Base-by-base conservation (phyloP, 2,329 filamentous ascomycete genomes). In the Fusarium sp. region DNA sequence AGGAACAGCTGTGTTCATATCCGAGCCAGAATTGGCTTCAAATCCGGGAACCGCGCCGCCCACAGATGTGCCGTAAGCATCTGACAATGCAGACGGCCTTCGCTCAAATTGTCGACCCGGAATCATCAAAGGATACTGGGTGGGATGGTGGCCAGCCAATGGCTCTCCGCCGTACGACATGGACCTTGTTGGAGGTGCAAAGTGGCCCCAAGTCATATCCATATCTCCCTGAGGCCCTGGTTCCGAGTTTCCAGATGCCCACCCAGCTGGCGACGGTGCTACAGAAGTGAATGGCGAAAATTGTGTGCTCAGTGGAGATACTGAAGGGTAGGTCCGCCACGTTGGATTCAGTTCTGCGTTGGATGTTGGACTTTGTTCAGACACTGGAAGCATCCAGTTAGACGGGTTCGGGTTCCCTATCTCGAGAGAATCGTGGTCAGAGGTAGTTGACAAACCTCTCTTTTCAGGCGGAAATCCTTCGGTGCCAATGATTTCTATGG, bases 251-350 rank as follows among this genome's bases (percentile, higher is more conserved):
- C 64, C 71, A 24, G 76, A 73, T 28, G 77, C 70, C 83, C 82
- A 84, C 3, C 77, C 71, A 25, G 77, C 71, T 1, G 62, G 63
- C 19, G 80, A 73, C 3, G 77, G 68, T 12, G 78, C 73, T 38
- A 79, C 76, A 22, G 79, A 76, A 6, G 78, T 75, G 65, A 83
- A 86, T 2, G 82, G 78, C 6, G 83, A 81, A 58, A 82, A 83
- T 3, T 79, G 80, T 0, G 82, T 76, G 4, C 80, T 80, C 31
- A 85, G 75, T 9, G 83, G 79, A 7, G 83, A 80, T 36, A 83
- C 83, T 38, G 81, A 76, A 9, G 81, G 71, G 65, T 82, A 85
- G 7, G 78, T 72, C 58, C 80, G 76, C 85, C 84, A 88, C 11
- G 77, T 75, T 9, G 76, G 62, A 54, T 75, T 78, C 58, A 81